Evolutionary conservation across 192 early-diverging fungal genomes (phyloP), one percentile per base, ranked within the genome.

Genomic region (Coemansia sp.): DNA sequence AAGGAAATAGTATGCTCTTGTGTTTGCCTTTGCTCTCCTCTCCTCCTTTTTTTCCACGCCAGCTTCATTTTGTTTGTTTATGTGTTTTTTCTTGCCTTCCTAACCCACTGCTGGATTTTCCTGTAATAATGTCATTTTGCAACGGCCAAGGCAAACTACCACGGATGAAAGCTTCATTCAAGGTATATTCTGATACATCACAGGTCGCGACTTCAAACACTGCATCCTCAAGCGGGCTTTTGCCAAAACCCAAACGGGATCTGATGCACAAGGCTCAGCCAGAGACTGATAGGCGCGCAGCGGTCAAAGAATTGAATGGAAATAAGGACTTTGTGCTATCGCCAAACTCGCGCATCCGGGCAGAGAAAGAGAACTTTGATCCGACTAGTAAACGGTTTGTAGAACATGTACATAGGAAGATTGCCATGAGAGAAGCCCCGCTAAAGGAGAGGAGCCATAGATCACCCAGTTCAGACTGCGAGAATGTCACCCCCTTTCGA

Each of bases 281-380:
- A 43, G 45, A 16, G 17, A 66, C n/a, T 14, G 41, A 2, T 17
- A 37, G 22, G 20, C 57, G 54, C 17, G 43, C 43, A 5, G 68
- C 63, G 39, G 45, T 76, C 20, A 69, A 66, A n/a, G 64, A 63
- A 11, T 49, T 63, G 2, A 64, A 25, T 11, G 38, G 48, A 4
- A 71, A 67, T 53, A 70, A 63, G 39, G 56, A 32, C 50, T 64
- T 70, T 53, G 39, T 16, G 5, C 62, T 78, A 10, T 73, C 76
- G 11, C 76, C 76, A 12, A 65, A 59, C 39, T 78, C 76, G 17
- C 71, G 63, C 13, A 46, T 73, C 38, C 38, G 53, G n/a, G 67
- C 71, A 0, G 71, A 73, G 55, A 78, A 78, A 67, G 76, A 78
- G 64, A 78, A 78, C 60, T 78, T 78, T 70, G 76, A 78, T 49